Evolutionary conservation across 306 rosid genomes (phyloP).

Genomic region (Oemleria cerasiformis): DNA sequence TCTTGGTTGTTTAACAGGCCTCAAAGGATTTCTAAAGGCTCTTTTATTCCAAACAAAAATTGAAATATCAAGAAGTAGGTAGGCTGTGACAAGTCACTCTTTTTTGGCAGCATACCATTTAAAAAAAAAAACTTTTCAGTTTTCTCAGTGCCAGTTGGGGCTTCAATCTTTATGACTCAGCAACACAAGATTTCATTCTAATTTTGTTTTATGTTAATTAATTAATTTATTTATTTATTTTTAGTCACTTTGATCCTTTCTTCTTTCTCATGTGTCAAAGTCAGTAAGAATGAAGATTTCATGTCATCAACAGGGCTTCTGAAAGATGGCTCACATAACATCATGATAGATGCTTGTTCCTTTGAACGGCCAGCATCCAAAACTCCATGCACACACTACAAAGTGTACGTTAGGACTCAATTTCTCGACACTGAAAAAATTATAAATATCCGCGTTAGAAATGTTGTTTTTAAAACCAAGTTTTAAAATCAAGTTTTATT

Average conservation of each 20-base stretch:
- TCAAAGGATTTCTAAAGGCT: constrained; percentile 1
- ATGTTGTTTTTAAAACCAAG: no score
- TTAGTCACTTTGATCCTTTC: background rate
- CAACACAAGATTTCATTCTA: no score
- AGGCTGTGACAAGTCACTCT: constrained; percentile 12
- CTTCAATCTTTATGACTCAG: background rate
- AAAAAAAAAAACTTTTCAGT: background rate
- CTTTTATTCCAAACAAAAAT: constrained; percentile 1
- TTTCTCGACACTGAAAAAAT: no score
- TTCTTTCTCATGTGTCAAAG: constrained; percentile 1
- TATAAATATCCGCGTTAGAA: no score
- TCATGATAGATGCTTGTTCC: background rate
- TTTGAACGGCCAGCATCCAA: background rate
- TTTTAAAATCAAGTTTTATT: no score
- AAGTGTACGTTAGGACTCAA: background rate
- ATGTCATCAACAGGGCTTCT: background rate
- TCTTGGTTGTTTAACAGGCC: constrained; percentile 16
- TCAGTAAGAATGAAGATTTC: background rate
- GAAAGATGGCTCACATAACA: constrained; percentile 9
- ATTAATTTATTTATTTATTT: background rate
- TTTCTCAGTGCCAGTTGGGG: constrained; percentile 2
- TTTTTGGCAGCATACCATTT: constrained; percentile 14
- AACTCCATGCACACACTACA: background rate
- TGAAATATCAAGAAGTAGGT: constrained; percentile 8
- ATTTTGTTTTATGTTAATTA: no score